phyloP scores from a whole-genome alignment of 106 monocot genomes.

The Posidonia australis region DNA sequence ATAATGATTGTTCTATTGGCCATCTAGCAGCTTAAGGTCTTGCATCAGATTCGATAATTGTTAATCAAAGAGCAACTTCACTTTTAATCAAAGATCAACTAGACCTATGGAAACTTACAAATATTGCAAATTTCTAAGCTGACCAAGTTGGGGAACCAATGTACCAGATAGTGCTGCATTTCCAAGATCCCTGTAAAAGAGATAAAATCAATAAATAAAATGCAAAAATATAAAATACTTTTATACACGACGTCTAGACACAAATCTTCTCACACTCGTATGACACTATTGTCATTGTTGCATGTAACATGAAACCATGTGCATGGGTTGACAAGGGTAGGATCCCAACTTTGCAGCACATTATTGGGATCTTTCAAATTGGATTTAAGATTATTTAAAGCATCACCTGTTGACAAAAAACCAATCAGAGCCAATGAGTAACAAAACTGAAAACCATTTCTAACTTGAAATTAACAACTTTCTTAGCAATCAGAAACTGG shows the following conservation, averaged over 20 bases:
- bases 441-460: no score
- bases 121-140: constrained; percentile 35
- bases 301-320: constrained; percentile 89
- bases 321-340: constrained; percentile 70
- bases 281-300: constrained; percentile 56
- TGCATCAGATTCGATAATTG: not conserved
- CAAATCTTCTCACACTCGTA: constrained; percentile 51
- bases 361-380: constrained; percentile 52
- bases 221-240: not conserved
- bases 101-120: constrained; percentile 20
- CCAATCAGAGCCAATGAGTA: not conserved
- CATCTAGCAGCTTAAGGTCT: not conserved
- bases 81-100: not conserved
- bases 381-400: constrained; percentile 34
- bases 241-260: not conserved
- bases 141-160: constrained; percentile 38
- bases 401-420: constrained; percentile 51
- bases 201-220: not conserved
- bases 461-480: no score
- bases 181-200: constrained; percentile 43
- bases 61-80: not conserved
- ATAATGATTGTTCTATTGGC: not conserved
- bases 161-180: constrained; percentile 33
- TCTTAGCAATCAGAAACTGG: no score
- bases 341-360: constrained; percentile 77